phyloP scores from a whole-genome alignment of 345 rosid genomes.

The Citrus unshiu region DNA sequence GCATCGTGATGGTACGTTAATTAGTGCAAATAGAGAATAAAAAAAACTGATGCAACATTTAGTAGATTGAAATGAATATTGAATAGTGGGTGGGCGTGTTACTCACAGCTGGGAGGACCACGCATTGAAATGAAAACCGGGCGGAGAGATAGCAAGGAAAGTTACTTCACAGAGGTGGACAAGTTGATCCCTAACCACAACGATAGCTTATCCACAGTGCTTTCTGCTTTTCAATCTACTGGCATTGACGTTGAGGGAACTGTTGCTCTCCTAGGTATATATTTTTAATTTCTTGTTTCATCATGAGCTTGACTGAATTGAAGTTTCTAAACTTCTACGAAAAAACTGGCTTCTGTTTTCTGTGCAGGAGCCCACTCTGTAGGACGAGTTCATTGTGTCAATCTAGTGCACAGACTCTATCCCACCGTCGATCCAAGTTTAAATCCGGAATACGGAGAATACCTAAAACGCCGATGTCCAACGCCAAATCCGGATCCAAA shows the following conservation, averaged over 20 bases:
- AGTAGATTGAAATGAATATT: not conserved
- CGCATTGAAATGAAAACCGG: constrained; percentile 77
- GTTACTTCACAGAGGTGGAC: constrained; percentile 43
- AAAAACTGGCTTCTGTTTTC: not conserved
- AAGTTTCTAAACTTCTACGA: no score
- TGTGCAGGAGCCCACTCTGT: constrained; percentile 74
- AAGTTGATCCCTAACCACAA: constrained; percentile 62
- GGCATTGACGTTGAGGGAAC: constrained; percentile 66
- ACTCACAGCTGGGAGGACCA: constrained; percentile 68
- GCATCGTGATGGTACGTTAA: constrained; percentile 52
- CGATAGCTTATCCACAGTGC: constrained; percentile 52
- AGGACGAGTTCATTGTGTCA: constrained; percentile 78
- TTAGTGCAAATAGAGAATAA: no score
- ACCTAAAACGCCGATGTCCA: constrained; percentile 66
- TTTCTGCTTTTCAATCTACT: constrained; percentile 54
- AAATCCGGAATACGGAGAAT: constrained; percentile 55
- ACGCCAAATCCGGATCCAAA: constrained; percentile 50
- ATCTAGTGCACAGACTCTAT: constrained; percentile 69
- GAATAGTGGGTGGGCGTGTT: not conserved
- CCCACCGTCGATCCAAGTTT: constrained; percentile 67
- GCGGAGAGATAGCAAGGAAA: constrained; percentile 58
- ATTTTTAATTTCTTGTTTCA: not conserved
- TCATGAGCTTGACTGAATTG: not conserved
- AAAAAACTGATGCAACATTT: no score
- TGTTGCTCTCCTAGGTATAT: constrained; percentile 66